A percentile compares a stretch with the other conserved stretches of the same genome.
phyloP scores from a whole-genome alignment of 805 yeast species.

The Cyberlindnera maritima region DNA sequence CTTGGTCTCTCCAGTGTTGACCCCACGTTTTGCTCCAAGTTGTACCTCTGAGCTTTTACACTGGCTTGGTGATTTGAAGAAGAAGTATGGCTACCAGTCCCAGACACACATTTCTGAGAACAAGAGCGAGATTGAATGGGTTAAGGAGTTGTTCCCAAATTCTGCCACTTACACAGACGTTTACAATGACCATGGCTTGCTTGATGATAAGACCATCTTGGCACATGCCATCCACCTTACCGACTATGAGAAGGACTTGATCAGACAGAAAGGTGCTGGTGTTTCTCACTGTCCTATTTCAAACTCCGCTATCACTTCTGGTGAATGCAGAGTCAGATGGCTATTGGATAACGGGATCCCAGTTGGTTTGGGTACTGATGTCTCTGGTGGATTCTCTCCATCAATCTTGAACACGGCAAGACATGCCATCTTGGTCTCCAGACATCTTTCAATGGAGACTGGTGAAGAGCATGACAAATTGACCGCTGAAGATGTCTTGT shows the following conservation, averaged over 20 bases:
- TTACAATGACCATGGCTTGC: conserved; percentile 59
- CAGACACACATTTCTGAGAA: conserved; percentile 95
- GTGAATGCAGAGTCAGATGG: conserved; percentile 81
- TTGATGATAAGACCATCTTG: conserved; percentile 65
- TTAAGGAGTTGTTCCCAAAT: conserved; percentile 68
- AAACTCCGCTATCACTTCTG: conserved; percentile 83
- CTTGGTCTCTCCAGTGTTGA: conserved; percentile 67
- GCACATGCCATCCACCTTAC: conserved; percentile 87
- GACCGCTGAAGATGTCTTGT: conserved; percentile 67
- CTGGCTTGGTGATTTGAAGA: conserved; percentile 60
- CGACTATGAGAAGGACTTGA: conserved; percentile 57
- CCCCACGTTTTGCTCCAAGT: conserved; percentile 93
- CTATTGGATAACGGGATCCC: conserved; percentile 62
- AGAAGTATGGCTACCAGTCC: conserved; percentile 52
- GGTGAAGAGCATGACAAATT: conserved; percentile 47
- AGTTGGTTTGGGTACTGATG: conserved; percentile 80
- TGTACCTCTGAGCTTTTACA: conserved; percentile 64
- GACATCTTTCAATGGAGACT: conserved; percentile 62
- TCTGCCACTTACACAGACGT: conserved; percentile 70
- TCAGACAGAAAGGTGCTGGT: conserved; percentile 58
- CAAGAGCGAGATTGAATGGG: conserved; percentile 70
- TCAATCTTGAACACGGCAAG: conserved; percentile 63
- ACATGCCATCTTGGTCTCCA: conserved; percentile 68
- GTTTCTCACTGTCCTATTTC: conserved; percentile 93
- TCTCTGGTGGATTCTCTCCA: conserved; percentile 74